A percentile compares a stretch with the other conserved stretches of the same genome.
Conservation (phyloP, 768 basidiomycete genomes). For the Crassisporium funariophilum region DNA sequence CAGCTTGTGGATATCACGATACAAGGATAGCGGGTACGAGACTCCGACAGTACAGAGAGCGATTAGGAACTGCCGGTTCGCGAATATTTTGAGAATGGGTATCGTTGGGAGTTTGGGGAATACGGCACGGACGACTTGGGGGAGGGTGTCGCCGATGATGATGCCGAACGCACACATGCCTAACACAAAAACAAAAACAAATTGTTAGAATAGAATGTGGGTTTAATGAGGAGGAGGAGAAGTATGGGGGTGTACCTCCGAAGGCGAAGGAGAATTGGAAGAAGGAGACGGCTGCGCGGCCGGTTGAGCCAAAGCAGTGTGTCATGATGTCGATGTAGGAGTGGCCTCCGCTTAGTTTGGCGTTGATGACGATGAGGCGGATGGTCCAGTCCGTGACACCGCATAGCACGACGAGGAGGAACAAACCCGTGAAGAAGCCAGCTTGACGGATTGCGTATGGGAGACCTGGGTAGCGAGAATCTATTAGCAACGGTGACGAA, state of each 20-base stretch:
- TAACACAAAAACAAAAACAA: conserved; percentile 24
- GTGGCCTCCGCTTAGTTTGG: conserved; percentile 89
- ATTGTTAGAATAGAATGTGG: neutral
- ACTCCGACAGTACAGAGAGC: conserved; percentile 82
- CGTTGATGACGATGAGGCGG: conserved; percentile 91
- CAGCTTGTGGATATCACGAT: conserved; percentile 97
- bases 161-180: conserved; percentile 99
- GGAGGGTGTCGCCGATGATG: conserved; percentile 97
- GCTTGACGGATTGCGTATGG: conserved; percentile 96
- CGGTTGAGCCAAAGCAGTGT: conserved; percentile 87
- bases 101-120: conserved; percentile 71
- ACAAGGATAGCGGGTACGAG: conserved; percentile 92
- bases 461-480: conserved; percentile 54
- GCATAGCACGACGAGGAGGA: conserved; percentile 81
- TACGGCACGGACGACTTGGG: conserved; percentile 86
- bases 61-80: conserved; percentile 90
- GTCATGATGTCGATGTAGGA: conserved; percentile 96
- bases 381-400: conserved; percentile 97
- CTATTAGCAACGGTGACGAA: conserved; percentile 10
- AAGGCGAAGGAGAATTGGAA: conserved; percentile 99
- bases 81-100: conserved; percentile 75
- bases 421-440: conserved; percentile 85
- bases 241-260: conserved; percentile 87
- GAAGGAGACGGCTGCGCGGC: conserved; percentile 92
- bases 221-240: conserved; percentile 1